Conservation (phyloP, 257 asterid species). For the Solanum neorickii region DNA sequence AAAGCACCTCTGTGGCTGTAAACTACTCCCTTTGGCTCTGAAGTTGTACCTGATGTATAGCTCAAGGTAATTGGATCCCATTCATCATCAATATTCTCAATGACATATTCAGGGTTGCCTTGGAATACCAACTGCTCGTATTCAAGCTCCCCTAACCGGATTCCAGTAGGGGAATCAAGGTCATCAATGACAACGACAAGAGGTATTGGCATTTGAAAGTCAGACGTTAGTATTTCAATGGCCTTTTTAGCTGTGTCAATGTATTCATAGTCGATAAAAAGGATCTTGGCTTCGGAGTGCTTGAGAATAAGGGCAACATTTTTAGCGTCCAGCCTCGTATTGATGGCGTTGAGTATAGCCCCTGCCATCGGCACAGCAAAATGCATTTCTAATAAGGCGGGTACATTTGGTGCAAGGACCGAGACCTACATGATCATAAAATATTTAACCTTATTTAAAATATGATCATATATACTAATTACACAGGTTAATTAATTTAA, state of each 20-base stretch:
- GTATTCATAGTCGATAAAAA: conserved; percentile 55
- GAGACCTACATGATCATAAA: conserved; percentile 35
- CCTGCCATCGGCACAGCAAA: conserved; percentile 97
- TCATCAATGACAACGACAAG: conserved; percentile 62
- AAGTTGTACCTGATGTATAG: conserved; percentile 88
- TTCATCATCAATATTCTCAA: conserved; percentile 50
- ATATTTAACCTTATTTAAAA: background rate
- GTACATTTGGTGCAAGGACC: conserved; percentile 77
- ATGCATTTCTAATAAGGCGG: conserved; percentile 82
- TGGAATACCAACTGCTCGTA: conserved; percentile 42
- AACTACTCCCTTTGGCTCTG: conserved; percentile 75
- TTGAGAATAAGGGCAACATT: conserved; percentile 51
- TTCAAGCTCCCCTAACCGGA: conserved; percentile 47
- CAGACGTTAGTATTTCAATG: conserved; percentile 20
- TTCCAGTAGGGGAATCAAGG: conserved; percentile 30
- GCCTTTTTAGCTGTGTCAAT: conserved; percentile 45
- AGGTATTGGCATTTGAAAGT: conserved; percentile 19
- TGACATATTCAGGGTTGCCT: conserved; percentile 28
- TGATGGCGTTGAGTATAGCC: conserved; percentile 73
- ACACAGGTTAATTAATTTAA: too few species aligned
- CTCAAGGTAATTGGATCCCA: conserved; percentile 76
- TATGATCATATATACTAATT: background rate
- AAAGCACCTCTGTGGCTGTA: conserved; percentile 85
- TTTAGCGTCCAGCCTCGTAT: conserved; percentile 60
- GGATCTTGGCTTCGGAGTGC: conserved; percentile 60